These are phyloP conservation scores for Dryadomyces quercivorus DNA, from an alignment of 2,329 filamentous ascomycete genomes.

Conservation along the genomic window DNA sequence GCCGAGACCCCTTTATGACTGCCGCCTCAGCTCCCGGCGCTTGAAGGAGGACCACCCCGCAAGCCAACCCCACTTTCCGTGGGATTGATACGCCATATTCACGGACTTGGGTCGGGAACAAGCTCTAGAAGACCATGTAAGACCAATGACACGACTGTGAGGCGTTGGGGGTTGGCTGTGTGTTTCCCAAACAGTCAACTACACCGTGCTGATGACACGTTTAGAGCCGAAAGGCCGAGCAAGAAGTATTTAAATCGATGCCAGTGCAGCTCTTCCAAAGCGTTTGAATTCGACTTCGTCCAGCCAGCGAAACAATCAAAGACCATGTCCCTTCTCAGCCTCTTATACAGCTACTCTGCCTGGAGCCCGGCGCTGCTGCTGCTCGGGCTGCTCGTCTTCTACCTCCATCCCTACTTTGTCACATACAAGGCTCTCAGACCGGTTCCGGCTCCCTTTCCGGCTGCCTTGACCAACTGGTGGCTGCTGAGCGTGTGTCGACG, in stretches of 20 bases:
- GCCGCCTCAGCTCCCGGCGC: not conserved
- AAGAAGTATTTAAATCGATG: too few relatives aligned
- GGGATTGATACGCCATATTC: too few relatives aligned
- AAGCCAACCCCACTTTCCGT: not conserved
- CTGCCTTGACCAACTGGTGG: conserved; percentile 68
- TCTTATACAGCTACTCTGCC: conserved; percentile 21
- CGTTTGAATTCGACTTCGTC: too few relatives aligned
- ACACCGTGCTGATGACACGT: not conserved
- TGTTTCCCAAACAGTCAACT: not conserved
- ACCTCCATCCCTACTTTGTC: conserved; percentile 46
- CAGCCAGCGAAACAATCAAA: not conserved
- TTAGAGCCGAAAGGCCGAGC: too few relatives aligned
- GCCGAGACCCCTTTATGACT: not conserved
- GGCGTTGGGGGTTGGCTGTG: not conserved
- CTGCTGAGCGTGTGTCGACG: conserved; percentile 53
- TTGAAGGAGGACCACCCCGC: not conserved
- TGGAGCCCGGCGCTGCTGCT: conserved; percentile 33
- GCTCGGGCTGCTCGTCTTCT: conserved; percentile 38
- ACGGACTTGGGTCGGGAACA: too few relatives aligned
- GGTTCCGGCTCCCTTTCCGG: conserved; percentile 51
- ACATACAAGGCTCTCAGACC: conserved; percentile 36
- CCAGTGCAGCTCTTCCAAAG: too few relatives aligned
- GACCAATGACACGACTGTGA: not conserved
- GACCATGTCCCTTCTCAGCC: not conserved
- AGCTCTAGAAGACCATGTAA: not conserved